A percentile compares a stretch with the other conserved stretches of the same genome.
Conservation (phyloP, 2,329 filamentous ascomycete genomes). For the Escovopsis sp. region DNA sequence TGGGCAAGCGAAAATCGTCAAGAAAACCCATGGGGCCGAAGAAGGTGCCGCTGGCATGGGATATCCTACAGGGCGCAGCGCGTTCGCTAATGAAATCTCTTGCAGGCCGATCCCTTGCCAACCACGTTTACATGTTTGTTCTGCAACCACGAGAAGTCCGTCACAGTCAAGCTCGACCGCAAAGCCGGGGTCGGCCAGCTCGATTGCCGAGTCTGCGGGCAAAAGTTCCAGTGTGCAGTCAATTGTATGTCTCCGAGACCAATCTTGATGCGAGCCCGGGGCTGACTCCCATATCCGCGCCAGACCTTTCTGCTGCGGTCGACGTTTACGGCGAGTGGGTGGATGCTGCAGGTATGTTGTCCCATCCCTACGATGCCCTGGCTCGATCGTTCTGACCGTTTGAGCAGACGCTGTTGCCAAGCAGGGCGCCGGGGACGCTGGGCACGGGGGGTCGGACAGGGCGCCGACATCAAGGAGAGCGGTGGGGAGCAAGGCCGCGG, state of each 20-base stretch:
- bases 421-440: slow-evolving; percentile 20
- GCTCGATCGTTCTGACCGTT: slow-evolving; percentile 6
- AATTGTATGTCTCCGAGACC: slow-evolving; percentile 50
- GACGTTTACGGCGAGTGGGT: slow-evolving; percentile 99
- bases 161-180: slow-evolving; percentile 85
- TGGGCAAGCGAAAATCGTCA: slow-evolving; percentile 94
- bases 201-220: slow-evolving; percentile 83
- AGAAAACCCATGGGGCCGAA: slow-evolving; percentile 69
- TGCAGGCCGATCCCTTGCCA: slow-evolving; percentile 53
- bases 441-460: slow-evolving; percentile 15
- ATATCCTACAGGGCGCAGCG: not conserved
- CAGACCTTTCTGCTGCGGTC: slow-evolving; percentile 78
- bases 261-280: slow-evolving; percentile 1
- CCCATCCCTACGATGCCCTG: no score
- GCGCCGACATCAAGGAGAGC: slow-evolving; percentile 10
- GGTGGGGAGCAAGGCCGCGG: slow-evolving; percentile 12
- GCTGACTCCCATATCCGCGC: slow-evolving; percentile 6
- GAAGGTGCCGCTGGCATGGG: slow-evolving; percentile 41
- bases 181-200: slow-evolving; percentile 76
- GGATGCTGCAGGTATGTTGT: slow-evolving; percentile 52
- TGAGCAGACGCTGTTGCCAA: slow-evolving; percentile 35
- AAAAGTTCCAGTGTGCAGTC: slow-evolving; percentile 82
- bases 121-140: slow-evolving; percentile 94
- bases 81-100: not conserved
- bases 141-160: slow-evolving; percentile 93